Evolutionary conservation across 2,329 filamentous ascomycete species (phyloP).

Genomic region (Ceratocystiopsis brevicomis): DNA sequence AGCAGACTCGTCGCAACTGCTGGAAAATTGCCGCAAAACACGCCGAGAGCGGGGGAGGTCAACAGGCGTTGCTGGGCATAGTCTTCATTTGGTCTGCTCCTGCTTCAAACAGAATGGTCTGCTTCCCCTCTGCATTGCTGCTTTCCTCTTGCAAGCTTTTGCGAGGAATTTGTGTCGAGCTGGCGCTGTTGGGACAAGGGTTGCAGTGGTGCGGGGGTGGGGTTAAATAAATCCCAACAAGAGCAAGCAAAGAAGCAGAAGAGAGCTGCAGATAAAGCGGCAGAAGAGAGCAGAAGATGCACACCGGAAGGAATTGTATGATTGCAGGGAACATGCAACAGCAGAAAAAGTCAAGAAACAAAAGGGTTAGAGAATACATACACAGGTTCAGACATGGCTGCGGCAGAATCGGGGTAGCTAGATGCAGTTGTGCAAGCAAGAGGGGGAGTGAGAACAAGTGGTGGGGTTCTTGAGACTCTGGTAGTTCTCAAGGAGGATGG

Average conservation of each 20-base stretch:
- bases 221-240: constrained; percentile 5
- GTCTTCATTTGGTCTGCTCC: constrained; percentile 6
- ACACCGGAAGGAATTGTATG: no score
- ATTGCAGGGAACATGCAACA: neutral
- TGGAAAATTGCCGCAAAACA: no score
- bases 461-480: neutral
- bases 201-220: constrained; percentile 8
- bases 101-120: neutral
- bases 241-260: neutral
- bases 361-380: constrained; percentile 23
- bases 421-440: neutral
- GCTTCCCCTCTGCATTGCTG: neutral
- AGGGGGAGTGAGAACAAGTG: neutral
- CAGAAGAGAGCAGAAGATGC: no score
- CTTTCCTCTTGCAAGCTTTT: neutral
- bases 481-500: neutral
- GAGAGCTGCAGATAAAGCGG: no score
- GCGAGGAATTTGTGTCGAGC: neutral
- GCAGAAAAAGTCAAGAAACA: neutral
- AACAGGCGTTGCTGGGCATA: constrained; percentile 9
- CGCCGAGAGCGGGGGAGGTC: no score
- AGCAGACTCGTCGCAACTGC: no score
- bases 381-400: constrained; percentile 45
- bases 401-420: neutral
- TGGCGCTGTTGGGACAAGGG: no score